Evolutionary conservation across 495 filamentous ascomycete species (phyloP).

Genomic region (Podospora pseudoanserina): DNA sequence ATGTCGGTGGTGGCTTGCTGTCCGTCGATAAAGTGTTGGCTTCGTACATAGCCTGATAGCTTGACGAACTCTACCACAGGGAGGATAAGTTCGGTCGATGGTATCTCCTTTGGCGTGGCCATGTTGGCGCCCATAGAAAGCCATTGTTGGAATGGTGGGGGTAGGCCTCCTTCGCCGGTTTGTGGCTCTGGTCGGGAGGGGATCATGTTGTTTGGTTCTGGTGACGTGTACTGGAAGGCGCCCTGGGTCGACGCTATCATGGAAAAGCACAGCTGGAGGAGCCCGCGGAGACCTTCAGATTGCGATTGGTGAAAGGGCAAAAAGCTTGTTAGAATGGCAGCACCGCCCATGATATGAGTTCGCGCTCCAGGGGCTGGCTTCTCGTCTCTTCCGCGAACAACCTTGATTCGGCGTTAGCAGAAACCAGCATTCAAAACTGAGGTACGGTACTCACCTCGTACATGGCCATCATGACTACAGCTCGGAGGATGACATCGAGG

Average conservation of each 20-base stretch:
- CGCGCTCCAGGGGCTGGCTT: constrained; percentile 30
- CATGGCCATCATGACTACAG: constrained; percentile 44
- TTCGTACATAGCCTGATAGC: constrained; percentile 29
- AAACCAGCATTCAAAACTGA: not conserved
- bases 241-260: constrained; percentile 33
- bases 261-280: constrained; percentile 44
- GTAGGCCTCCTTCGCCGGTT: constrained; percentile 32
- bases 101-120: constrained; percentile 24
- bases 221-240: constrained; percentile 20
- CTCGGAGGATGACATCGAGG: constrained; percentile 31
- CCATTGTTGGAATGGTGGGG: constrained; percentile 37
- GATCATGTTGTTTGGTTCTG: constrained; percentile 20
- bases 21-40: constrained; percentile 32
- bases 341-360: constrained; percentile 45
- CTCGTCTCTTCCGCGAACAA: constrained; percentile 22
- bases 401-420: constrained; percentile 9
- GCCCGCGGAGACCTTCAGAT: constrained; percentile 31
- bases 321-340: constrained; percentile 39
- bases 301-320: constrained; percentile 29
- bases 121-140: constrained; percentile 30
- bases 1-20: constrained; percentile 27
- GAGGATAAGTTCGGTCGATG: constrained; percentile 32
- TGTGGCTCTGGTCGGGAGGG: constrained; percentile 24
- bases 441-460: constrained; percentile 39
- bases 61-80: constrained; percentile 35